Evolutionary conservation across 495 filamentous ascomycete genomes (phyloP).

Genomic region (Amphirosellinia nigrospora): DNA sequence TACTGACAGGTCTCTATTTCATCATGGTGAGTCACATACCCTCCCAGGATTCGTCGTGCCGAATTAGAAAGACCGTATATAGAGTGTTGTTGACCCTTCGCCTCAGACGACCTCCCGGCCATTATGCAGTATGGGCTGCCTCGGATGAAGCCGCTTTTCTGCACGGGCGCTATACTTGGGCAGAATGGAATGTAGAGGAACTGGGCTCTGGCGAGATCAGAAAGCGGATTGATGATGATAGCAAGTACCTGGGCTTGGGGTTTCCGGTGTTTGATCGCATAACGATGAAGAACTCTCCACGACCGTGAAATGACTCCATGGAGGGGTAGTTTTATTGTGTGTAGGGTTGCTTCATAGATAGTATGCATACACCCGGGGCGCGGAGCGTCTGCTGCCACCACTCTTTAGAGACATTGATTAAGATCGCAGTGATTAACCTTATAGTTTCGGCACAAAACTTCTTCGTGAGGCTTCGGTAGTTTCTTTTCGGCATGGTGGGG

Average conservation of each 20-base stretch:
- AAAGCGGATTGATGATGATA: conserved; percentile 43
- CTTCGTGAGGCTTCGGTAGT: no score
- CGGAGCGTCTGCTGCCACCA: no score
- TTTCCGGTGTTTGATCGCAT: conserved; percentile 33
- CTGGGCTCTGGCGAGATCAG: conserved; percentile 40
- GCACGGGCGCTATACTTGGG: conserved; percentile 55
- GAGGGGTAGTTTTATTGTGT: not conserved
- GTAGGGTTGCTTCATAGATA: no score
- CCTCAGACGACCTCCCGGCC: conserved; percentile 45
- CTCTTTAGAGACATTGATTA: not conserved
- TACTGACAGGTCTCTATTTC: conserved; percentile 26
- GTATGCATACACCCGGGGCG: no score
- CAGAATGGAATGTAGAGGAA: conserved; percentile 62
- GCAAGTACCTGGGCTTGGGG: conserved; percentile 33
- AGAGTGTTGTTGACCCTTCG: not conserved
- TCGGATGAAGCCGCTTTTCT: conserved; percentile 55
- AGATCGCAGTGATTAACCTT: no score
- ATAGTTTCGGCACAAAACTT: no score
- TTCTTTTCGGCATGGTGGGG: no score
- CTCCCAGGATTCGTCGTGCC: not conserved
- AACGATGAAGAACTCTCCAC: not conserved
- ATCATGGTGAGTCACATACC: conserved; percentile 45
- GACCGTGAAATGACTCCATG: not conserved
- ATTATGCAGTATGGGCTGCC: conserved; percentile 57
- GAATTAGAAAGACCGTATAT: not conserved